Conservation (phyloP, 2,329 filamentous ascomycete species). For the Epichloe elymi region DNA sequence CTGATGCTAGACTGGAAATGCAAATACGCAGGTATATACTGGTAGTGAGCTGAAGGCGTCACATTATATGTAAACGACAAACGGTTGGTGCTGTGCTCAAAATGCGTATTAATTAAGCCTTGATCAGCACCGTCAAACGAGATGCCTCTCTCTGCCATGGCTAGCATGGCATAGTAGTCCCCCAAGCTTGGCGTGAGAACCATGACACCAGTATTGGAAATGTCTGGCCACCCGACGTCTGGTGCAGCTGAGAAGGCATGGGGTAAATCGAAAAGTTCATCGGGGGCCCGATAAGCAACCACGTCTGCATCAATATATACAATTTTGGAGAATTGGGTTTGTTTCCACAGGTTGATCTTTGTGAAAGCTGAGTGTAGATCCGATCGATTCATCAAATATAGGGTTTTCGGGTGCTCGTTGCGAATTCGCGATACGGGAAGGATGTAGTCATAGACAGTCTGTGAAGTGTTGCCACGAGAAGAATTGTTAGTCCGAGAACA, state of each 20-base stretch:
- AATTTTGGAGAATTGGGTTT: slow-evolving; percentile 79
- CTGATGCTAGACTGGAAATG: slow-evolving; percentile 86
- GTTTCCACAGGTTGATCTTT: slow-evolving; percentile 90
- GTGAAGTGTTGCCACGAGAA: background rate
- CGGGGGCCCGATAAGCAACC: slow-evolving; percentile 77
- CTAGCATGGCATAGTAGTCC: slow-evolving; percentile 78
- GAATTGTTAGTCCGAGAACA: background rate
- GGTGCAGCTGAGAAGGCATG: slow-evolving; percentile 60
- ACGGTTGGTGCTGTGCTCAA: slow-evolving; percentile 68
- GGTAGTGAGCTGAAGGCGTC: slow-evolving; percentile 91
- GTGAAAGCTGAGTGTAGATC: slow-evolving; percentile 91
- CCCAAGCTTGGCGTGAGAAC: slow-evolving; percentile 72
- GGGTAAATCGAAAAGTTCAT: slow-evolving; percentile 69
- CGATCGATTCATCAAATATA: slow-evolving; percentile 80
- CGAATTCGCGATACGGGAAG: slow-evolving; percentile 71
- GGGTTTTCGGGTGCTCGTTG: slow-evolving; percentile 66
- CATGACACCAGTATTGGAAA: slow-evolving; percentile 98
- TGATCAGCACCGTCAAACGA: slow-evolving; percentile 98
- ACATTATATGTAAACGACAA: slow-evolving; percentile 95
- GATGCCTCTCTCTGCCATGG: slow-evolving; percentile 72
- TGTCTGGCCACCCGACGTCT: slow-evolving; percentile 95
- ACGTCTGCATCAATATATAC: slow-evolving; percentile 93
- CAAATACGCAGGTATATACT: slow-evolving; percentile 88
- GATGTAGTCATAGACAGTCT: slow-evolving; percentile 79
- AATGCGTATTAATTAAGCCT: slow-evolving; percentile 90